Conservation (phyloP, 2,329 filamentous ascomycete genomes). For the Colletotrichum navitas region DNA sequence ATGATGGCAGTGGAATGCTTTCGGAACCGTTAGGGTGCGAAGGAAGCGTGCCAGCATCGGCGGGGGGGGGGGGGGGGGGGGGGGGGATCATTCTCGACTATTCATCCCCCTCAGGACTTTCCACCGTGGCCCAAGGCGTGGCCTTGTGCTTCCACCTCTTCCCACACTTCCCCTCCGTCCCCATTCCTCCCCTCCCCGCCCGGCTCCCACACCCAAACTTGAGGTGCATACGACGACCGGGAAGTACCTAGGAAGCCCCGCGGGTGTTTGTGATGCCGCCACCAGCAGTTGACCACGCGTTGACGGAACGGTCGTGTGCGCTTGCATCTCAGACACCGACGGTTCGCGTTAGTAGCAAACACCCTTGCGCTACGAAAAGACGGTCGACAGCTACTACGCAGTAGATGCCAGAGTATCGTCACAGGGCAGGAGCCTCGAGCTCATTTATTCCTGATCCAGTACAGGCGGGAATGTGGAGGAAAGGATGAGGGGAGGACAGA, state of each 20-base stretch:
- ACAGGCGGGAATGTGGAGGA: slow-evolving; percentile 16
- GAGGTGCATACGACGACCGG: slow-evolving; percentile 14
- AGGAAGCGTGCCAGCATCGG: neutral
- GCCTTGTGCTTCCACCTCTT: no score
- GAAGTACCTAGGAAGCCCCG: slow-evolving; percentile 30
- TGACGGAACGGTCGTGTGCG: neutral
- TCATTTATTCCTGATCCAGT: neutral
- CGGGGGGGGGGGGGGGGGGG: no score
- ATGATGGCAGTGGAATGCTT: neutral
- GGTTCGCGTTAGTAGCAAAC: neutral
- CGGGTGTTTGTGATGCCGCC: slow-evolving; percentile 5
- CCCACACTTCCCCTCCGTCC: no score
- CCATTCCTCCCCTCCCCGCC: slow-evolving; percentile 25
- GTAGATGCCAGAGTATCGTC: slow-evolving; percentile 32
- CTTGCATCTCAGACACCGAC: slow-evolving; percentile 4
- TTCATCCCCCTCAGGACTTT: no score
- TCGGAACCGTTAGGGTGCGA: neutral
- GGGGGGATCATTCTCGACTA: neutral
- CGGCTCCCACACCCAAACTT: slow-evolving; percentile 28
- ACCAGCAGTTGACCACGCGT: slow-evolving; percentile 20
- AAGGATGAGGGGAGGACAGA: slow-evolving; percentile 11
- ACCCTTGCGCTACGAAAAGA: slow-evolving; percentile 15
- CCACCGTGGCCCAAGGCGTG: no score
- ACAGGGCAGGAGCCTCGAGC: slow-evolving; percentile 8
- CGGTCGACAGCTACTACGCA: slow-evolving; percentile 19